phyloP scores from a whole-genome alignment of 164 flowering plant species.

The Vitis cinerea region DNA sequence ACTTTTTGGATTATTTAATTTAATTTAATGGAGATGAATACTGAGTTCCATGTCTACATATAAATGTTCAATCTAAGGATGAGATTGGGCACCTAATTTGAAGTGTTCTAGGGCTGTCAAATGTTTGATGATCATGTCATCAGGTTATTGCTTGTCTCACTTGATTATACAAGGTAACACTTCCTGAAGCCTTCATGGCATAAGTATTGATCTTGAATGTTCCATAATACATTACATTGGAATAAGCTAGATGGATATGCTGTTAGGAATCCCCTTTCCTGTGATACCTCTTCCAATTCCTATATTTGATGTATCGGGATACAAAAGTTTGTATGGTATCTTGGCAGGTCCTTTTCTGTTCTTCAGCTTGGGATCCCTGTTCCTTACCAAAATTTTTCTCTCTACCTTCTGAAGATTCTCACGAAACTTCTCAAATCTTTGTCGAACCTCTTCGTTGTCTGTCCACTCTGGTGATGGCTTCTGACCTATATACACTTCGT shows the following conservation, averaged over 20 bases:
- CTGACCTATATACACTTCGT: constrained; percentile 62
- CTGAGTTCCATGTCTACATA: neutral
- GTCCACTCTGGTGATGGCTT: constrained; percentile 46
- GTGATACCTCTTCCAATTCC: constrained; percentile 27
- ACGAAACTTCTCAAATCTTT: constrained; percentile 34
- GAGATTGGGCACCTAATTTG: neutral
- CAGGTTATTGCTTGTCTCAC: neutral
- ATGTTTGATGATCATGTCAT: neutral
- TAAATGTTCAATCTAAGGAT: neutral
- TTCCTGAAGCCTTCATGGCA: neutral
- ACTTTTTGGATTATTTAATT: neutral
- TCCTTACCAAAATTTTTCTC: constrained; percentile 40
- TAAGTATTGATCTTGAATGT: neutral
- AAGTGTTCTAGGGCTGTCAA: neutral
- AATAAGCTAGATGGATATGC: constrained; percentile 28
- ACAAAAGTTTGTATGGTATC: constrained; percentile 37
- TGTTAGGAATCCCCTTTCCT: constrained; percentile 61
- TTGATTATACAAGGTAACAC: neutral
- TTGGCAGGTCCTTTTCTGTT: constrained; percentile 44
- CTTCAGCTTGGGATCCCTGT: constrained; percentile 32
- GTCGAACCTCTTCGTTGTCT: constrained; percentile 25
- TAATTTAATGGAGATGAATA: neutral
- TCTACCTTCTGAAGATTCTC: constrained; percentile 35
- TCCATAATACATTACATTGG: neutral
- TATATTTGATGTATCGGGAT: constrained; percentile 30